phyloP scores from a whole-genome alignment of 129 eudicot genomes.

The Daucus carota region DH1_v3.0 NC_030381.2:51941501-51942000 shows the following conservation, averaged over 20 bases:
- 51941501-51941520: constrained; percentile 38
- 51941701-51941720: constrained; percentile 24
- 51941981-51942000: constrained; percentile 65
- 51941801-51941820: constrained; percentile 49
- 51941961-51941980: constrained; percentile 37
- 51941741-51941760: constrained; percentile 35
- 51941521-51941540: constrained; percentile 52
- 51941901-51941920: constrained; percentile 66
- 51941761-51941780: constrained; percentile 50
- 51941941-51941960: constrained; percentile 46
- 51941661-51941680: constrained; percentile 62
- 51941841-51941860: constrained; percentile 45
- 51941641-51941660: constrained; percentile 23
- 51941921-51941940: constrained; percentile 47
- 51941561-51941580: constrained; percentile 39
- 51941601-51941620: constrained; percentile 55
- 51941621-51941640: constrained; percentile 35
- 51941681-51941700: constrained; percentile 54
- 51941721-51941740: constrained; percentile 49
- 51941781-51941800: constrained; percentile 14
- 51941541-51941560: constrained; percentile 58
- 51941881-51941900: constrained; percentile 29
- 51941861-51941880: constrained; percentile 58
- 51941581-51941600: constrained; percentile 32
- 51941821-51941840: constrained; percentile 38